Evolutionary conservation across 176 grass and related monocot species (phyloP).

Genomic region (Eremochloa ophiuroides): DNA sequence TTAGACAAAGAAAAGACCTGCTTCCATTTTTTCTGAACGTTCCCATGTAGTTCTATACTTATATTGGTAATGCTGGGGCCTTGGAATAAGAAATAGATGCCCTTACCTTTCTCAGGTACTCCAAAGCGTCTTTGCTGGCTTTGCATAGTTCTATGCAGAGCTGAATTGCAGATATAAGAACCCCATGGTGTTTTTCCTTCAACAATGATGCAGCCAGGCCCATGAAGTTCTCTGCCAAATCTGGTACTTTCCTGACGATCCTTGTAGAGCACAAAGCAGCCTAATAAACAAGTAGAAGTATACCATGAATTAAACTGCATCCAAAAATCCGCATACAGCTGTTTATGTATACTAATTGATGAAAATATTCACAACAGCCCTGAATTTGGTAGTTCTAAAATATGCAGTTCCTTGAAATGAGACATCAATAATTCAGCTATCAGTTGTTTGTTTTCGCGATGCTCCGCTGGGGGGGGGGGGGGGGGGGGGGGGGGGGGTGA

Average conservation of each 20-base stretch:
- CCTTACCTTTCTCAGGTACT: conserved; percentile 75
- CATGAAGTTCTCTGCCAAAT: conserved; percentile 88
- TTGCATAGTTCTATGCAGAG: conserved; percentile 86
- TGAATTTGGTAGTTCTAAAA: background rate
- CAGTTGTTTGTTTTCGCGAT: background rate
- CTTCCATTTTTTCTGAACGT: background rate
- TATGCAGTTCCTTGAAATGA: background rate
- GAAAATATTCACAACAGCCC: background rate
- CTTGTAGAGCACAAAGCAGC: conserved; percentile 91
- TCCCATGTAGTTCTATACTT: background rate
- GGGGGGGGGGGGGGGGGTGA: too few species aligned
- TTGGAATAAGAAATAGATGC: background rate
- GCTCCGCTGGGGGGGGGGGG: background rate
- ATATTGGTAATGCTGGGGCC: background rate
- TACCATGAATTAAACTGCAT: background rate
- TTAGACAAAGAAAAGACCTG: background rate
- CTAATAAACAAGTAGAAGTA: conserved; percentile 41
- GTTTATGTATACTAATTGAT: background rate
- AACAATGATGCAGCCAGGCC: conserved; percentile 59
- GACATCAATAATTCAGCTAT: background rate
- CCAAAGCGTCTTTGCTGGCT: conserved; percentile 72
- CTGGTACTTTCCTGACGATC: conserved; percentile 91
- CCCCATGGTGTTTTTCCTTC: conserved; percentile 92
- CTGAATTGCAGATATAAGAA: conserved; percentile 88
- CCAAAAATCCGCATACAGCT: background rate